phyloP scores from a whole-genome alignment of 2,329 filamentous ascomycete species.

The Colletotrichum spinosum region DNA sequence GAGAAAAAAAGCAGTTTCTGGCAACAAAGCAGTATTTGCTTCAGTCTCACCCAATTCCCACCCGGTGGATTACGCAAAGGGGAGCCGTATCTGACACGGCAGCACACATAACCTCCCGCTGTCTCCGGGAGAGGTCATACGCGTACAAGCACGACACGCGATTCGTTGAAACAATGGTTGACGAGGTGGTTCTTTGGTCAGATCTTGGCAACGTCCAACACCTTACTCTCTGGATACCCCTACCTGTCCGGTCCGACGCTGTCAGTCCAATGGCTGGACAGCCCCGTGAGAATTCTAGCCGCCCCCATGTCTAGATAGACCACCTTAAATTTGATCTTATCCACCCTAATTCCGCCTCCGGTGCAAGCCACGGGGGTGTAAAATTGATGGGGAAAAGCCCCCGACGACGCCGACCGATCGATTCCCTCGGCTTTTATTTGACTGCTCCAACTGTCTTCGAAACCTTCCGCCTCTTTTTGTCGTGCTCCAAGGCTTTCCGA shows the following conservation, averaged over 20 bases:
- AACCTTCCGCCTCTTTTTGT: no score
- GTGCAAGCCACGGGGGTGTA: slow-evolving; percentile 28
- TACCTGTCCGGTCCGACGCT: no score
- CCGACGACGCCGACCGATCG: slow-evolving; percentile 25
- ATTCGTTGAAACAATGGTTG: slow-evolving; percentile 11
- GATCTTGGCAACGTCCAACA: no score
- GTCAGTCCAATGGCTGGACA: slow-evolving; percentile 2
- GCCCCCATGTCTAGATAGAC: slow-evolving; percentile 1
- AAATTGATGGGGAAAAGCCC: slow-evolving; percentile 28
- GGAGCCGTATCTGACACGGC: background rate
- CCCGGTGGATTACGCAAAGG: slow-evolving; percentile 6
- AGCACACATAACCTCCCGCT: slow-evolving; percentile 2
- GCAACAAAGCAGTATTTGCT: no score
- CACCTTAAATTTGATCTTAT: slow-evolving; percentile 17
- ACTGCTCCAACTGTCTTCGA: background rate
- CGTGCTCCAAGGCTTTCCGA: no score
- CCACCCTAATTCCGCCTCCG: slow-evolving; percentile 33
- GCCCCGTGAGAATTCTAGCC: slow-evolving; percentile 11
- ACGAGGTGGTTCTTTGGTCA: background rate
- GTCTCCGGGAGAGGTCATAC: slow-evolving; percentile 15
- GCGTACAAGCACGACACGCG: slow-evolving; percentile 4
- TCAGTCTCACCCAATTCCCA: slow-evolving; percentile 6
- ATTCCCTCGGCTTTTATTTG: slow-evolving; percentile 14
- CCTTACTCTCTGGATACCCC: no score
- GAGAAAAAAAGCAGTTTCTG: background rate